phyloP scores from a whole-genome alignment of 768 basidiomycete genomes.

The Boletus vermiculosoides region DNA sequence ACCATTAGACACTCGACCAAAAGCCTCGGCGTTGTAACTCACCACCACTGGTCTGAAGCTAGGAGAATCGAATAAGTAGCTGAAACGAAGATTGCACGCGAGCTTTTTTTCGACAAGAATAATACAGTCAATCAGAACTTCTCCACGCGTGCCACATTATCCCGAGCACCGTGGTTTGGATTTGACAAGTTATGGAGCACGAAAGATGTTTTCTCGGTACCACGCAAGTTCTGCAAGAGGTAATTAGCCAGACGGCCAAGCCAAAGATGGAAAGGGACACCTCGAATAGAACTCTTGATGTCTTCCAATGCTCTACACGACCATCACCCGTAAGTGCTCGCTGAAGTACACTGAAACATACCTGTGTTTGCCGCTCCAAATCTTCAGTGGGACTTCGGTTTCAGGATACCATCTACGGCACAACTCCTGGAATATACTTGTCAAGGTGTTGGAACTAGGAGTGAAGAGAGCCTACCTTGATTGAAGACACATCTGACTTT shows the following conservation, averaged over 20 bases:
- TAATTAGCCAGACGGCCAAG: conserved; percentile 1
- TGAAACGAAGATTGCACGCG: too few relatives aligned
- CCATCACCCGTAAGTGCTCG: background rate
- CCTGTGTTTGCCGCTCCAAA: conserved; percentile 56
- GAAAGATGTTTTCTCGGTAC: background rate
- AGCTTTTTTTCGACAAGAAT: background rate
- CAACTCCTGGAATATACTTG: conserved; percentile 52
- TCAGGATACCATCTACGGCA: conserved; percentile 65
- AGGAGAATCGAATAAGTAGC: background rate
- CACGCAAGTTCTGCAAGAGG: background rate
- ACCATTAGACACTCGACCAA: background rate
- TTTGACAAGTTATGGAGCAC: background rate
- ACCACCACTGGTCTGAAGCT: background rate
- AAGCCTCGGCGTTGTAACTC: background rate
- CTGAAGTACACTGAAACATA: conserved; percentile 24
- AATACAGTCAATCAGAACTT: background rate
- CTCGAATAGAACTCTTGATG: conserved; percentile 72
- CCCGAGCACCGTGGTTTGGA: background rate
- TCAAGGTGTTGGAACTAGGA: background rate
- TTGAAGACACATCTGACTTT: conserved; percentile 71
- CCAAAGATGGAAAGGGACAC: conserved; percentile 33
- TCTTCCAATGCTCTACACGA: conserved; percentile 73
- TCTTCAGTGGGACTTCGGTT: conserved; percentile 17
- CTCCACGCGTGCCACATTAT: too few relatives aligned
- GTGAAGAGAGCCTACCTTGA: conserved; percentile 52